Percentiles rank a stretch among this genome's conserved stretches.
Conservation (phyloP, 345 rosid species). For the Crucihimalaya himalaica region DNA sequence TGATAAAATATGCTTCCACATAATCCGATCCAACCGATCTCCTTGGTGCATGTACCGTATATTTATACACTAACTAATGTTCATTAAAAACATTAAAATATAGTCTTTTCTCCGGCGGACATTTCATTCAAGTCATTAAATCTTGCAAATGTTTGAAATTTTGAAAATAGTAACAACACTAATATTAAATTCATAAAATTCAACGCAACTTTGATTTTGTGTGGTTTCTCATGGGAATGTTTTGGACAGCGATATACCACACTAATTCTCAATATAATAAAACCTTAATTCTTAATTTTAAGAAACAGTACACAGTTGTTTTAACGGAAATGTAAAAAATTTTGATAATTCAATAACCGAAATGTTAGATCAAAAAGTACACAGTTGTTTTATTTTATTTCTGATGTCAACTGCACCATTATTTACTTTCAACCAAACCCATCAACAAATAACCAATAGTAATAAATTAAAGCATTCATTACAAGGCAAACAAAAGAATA, state of each 20-base stretch:
- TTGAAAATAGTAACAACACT: background rate
- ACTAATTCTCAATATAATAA: slow-evolving; percentile 15
- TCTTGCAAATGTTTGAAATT: slow-evolving; percentile 4
- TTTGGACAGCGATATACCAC: slow-evolving; percentile 24
- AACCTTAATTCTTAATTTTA: background rate
- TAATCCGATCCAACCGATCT: background rate
- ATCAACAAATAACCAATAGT: slow-evolving; percentile 35
- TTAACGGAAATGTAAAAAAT: background rate
- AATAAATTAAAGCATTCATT: slow-evolving; percentile 38
- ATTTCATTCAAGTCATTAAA: background rate
- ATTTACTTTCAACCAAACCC: slow-evolving; percentile 37
- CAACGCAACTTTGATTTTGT: slow-evolving; percentile 16
- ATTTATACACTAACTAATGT: background rate
- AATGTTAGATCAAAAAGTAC: background rate
- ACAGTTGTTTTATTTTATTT: slow-evolving; percentile 3
- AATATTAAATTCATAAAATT: slow-evolving; percentile 12
- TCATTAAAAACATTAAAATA: slow-evolving; percentile 22
- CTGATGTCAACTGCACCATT: slow-evolving; percentile 21
- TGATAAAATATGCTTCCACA: background rate
- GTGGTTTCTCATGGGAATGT: slow-evolving; percentile 28
- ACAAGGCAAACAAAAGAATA: background rate
- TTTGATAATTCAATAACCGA: background rate
- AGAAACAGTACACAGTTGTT: no score
- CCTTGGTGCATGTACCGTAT: background rate
- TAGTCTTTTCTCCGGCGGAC: slow-evolving; percentile 27